A percentile compares a stretch with the other conserved stretches of the same genome.
These are phyloP conservation scores for Sarocladium oryzae DNA, from an alignment of 2,329 filamentous ascomycete genomes.

Conservation along the genomic window DNA sequence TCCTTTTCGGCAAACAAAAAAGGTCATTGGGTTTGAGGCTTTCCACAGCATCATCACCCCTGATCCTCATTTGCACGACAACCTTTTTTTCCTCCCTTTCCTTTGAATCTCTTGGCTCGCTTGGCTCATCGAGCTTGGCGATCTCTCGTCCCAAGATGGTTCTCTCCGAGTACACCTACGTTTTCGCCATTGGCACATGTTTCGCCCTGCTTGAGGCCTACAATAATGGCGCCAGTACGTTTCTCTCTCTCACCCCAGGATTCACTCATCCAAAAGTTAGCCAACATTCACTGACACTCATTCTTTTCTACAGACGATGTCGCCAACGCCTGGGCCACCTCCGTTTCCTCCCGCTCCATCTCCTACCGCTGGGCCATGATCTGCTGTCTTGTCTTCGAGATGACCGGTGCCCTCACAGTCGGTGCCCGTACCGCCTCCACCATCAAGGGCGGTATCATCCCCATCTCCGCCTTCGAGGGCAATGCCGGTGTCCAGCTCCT, in stretches of 20 bases:
- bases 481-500: conserved; percentile 63
- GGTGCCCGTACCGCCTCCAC: conserved; percentile 66
- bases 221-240: conserved; percentile 74
- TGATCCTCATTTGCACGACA: not conserved
- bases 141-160: conserved; percentile 36
- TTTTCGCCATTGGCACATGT: conserved; percentile 69
- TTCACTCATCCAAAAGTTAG: not conserved
- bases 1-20: no score
- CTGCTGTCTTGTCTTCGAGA: conserved; percentile 60
- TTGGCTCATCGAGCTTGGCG: not conserved
- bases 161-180: conserved; percentile 59
- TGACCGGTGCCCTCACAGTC: conserved; percentile 60
- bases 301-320: conserved; percentile 58
- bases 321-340: conserved; percentile 76
- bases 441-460: conserved; percentile 74
- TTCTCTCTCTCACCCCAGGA: conserved; percentile 6
- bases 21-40: no score
- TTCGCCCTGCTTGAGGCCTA: conserved; percentile 72
- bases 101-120: conserved; percentile 2
- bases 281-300: conserved; percentile 10
- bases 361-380: conserved; percentile 64
- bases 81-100: not conserved
- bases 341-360: conserved; percentile 72
- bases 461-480: conserved; percentile 47
- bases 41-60: no score